Conservation (phyloP, 768 basidiomycete genomes). For the Suillus spraguei region DNA sequence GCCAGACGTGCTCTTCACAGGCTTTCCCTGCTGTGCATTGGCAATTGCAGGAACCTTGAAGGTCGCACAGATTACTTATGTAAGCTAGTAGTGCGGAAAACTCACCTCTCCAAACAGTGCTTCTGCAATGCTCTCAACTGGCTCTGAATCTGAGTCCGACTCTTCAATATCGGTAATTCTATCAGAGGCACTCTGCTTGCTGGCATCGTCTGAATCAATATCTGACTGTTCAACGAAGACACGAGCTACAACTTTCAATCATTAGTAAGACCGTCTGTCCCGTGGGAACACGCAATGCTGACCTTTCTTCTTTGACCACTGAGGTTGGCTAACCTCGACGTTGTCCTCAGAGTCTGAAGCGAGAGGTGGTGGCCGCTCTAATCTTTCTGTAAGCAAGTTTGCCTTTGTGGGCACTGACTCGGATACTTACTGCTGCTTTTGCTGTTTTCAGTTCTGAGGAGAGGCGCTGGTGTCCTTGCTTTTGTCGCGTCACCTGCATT, state of each 20-base stretch:
- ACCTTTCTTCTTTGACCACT: no score
- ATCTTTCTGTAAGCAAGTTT: no score
- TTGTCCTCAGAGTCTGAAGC: no score
- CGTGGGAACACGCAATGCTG: background rate
- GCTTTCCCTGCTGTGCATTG: background rate
- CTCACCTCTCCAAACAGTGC: slow-evolving; percentile 1
- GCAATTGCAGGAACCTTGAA: background rate
- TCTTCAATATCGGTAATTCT: background rate
- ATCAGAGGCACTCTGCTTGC: background rate
- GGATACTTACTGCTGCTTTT: no score
- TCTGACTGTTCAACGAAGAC: background rate
- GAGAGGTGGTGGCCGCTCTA: no score
- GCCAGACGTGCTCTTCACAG: background rate
- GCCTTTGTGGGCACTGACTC: no score
- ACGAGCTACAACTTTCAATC: background rate
- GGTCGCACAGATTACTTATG: background rate
- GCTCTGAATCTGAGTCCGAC: background rate
- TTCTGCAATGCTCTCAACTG: background rate
- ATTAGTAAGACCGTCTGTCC: background rate
- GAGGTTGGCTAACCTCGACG: no score
- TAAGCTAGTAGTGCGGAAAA: background rate
- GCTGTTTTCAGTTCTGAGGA: no score
- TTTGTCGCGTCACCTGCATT: no score
- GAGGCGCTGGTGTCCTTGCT: no score
- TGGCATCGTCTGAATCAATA: background rate